phyloP scores from a whole-genome alignment of 306 rosid genomes.

The Luffa acutangula region DNA sequence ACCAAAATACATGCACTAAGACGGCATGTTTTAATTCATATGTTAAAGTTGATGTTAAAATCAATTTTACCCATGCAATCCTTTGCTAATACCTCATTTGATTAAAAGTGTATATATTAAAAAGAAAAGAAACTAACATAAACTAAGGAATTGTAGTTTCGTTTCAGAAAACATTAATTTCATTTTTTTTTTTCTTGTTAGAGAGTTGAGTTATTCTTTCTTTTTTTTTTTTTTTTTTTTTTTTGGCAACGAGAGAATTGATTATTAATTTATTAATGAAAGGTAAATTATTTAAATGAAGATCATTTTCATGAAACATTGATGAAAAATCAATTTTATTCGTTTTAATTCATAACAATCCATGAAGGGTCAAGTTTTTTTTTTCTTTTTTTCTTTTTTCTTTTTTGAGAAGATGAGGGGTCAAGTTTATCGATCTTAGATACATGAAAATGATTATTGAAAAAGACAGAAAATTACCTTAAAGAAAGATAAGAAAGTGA shows the following conservation, averaged over 20 bases:
- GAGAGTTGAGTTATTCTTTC: neutral
- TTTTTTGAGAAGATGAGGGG: neutral
- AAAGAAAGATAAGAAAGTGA: neutral
- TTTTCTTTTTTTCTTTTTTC: neutral
- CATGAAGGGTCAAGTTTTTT: neutral
- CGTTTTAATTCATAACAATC: neutral
- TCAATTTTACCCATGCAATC: too few species aligned
- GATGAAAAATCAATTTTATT: neutral
- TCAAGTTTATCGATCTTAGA: neutral
- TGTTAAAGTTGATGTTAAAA: too few species aligned
- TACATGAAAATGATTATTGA: neutral
- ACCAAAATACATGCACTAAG: too few species aligned
- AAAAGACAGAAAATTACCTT: too few species aligned
- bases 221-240: too few species aligned
- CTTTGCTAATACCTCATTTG: neutral
- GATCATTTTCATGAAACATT: neutral
- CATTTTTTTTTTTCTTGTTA: too few species aligned
- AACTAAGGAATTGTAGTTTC: neutral
- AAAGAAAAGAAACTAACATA: too few species aligned
- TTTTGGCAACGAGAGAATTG: neutral
- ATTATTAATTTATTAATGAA: neutral
- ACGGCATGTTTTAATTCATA: too few species aligned
- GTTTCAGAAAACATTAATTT: too few species aligned
- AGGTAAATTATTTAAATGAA: neutral
- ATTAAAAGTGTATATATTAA: neutral